phyloP scores from a whole-genome alignment of 108 stramenopile species.

The Nitzschia sp. region DNA sequence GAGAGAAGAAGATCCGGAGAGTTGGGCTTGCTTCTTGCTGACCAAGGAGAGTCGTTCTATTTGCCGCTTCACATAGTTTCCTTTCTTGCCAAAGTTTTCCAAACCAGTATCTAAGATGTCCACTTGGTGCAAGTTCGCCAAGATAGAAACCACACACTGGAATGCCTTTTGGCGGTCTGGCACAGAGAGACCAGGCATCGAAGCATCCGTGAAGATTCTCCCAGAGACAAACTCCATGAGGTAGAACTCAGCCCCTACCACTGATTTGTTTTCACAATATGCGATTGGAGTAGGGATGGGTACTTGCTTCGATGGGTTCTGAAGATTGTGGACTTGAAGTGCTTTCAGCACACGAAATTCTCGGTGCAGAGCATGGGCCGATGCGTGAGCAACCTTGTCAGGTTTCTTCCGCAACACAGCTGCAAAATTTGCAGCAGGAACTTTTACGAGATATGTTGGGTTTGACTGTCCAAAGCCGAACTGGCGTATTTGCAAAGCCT shows the following conservation, averaged over 20 bases:
- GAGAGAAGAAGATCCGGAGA: slow-evolving; percentile 23
- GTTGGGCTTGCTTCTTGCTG: slow-evolving; percentile 61
- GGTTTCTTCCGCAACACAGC: slow-evolving; percentile 88
- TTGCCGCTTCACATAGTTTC: slow-evolving; percentile 73
- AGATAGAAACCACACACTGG: slow-evolving; percentile 63
- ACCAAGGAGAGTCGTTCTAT: slow-evolving; percentile 70
- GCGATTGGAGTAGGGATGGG: slow-evolving; percentile 83
- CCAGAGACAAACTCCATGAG: slow-evolving; percentile 93
- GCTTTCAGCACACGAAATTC: slow-evolving; percentile 89
- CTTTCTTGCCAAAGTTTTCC: slow-evolving; percentile 64
- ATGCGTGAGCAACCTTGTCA: slow-evolving; percentile 73
- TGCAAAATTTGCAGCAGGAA: slow-evolving; percentile 22
- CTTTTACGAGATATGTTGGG: slow-evolving; percentile 86
- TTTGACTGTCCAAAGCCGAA: slow-evolving; percentile 95
- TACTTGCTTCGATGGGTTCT: slow-evolving; percentile 38
- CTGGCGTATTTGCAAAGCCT: slow-evolving; percentile 54
- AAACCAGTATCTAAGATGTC: slow-evolving; percentile 61
- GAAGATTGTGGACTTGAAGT: slow-evolving; percentile 62
- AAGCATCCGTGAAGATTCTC: slow-evolving; percentile 87
- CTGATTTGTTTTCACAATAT: slow-evolving; percentile 74
- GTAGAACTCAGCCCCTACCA: slow-evolving; percentile 95
- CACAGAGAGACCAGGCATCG: slow-evolving; percentile 59
- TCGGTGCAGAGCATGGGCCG: slow-evolving; percentile 94
- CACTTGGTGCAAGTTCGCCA: slow-evolving; percentile 77
- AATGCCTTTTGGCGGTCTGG: slow-evolving; percentile 67